Evolutionary conservation across 441 rosid genomes (phyloP).

Genomic region (Adansonia rubrostipa): DNA sequence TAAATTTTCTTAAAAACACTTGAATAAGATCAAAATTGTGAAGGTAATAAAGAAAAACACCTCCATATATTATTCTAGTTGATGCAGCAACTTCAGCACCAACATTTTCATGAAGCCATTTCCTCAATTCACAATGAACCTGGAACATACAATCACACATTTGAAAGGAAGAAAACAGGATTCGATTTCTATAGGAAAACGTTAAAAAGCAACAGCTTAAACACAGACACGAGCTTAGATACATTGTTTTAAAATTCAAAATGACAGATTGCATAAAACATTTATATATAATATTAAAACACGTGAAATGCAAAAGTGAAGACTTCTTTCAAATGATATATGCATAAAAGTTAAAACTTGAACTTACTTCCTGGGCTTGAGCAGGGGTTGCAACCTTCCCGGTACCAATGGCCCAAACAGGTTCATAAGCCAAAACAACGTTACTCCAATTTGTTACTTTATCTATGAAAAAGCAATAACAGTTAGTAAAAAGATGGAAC

Average conservation of each 20-base stretch:
- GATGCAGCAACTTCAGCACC: constrained; percentile 60
- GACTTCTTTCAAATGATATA: not conserved
- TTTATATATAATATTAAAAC: not conserved
- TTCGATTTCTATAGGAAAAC: not conserved
- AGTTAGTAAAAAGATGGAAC: not conserved
- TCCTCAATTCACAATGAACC: constrained; percentile 68
- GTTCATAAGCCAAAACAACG: constrained; percentile 76
- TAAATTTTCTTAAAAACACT: not conserved
- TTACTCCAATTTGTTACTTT: constrained; percentile 54
- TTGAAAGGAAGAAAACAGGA: not conserved
- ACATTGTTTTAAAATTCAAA: not conserved
- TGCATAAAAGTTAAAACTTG: not conserved
- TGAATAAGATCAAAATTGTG: not conserved
- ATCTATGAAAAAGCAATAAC: constrained; percentile 36
- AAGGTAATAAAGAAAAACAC: constrained; percentile 32
- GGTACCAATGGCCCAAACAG: constrained; percentile 85
- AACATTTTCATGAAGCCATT: constrained; percentile 61
- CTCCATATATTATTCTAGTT: constrained; percentile 73
- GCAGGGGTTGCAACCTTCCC: constrained; percentile 82
- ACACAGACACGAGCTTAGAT: not conserved
- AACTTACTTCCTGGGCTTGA: constrained; percentile 77
- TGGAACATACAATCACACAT: constrained; percentile 21
- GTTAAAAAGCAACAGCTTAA: not conserved
- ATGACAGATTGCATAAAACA: not conserved
- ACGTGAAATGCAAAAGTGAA: not conserved